Percentiles rank a stretch among this genome's conserved stretches.
phyloP scores from a whole-genome alignment of 352 stramenopile genomes.

The Globisporangium cederbergense region DNA sequence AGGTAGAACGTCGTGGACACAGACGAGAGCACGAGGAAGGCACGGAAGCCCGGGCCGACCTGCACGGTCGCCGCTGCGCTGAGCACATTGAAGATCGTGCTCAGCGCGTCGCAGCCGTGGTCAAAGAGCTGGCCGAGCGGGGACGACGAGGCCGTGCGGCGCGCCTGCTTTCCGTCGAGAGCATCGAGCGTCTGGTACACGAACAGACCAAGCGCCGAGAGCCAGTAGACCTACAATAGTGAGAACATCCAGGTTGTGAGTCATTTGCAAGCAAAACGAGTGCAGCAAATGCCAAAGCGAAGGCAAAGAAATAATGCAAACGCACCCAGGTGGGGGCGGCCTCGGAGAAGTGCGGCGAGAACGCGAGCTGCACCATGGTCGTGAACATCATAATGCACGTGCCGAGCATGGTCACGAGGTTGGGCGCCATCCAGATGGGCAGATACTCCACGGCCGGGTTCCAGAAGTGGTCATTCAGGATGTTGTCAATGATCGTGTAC shows the following conservation, averaged over 20 bases:
- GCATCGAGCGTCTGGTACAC: slow-evolving; percentile 98
- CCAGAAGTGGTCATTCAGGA: slow-evolving; percentile 85
- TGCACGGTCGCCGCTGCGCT: slow-evolving; percentile 68
- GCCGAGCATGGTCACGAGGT: slow-evolving; percentile 89
- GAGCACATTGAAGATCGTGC: slow-evolving; percentile 78
- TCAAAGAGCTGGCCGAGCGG: slow-evolving; percentile 98
- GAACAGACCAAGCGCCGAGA: slow-evolving; percentile 78
- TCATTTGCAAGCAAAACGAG: not conserved
- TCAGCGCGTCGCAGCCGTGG: slow-evolving; percentile 91
- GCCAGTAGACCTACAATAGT: slow-evolving; percentile 42
- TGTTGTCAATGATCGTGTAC: slow-evolving; percentile 88
- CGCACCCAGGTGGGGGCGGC: slow-evolving; percentile 52
- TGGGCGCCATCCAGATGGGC: slow-evolving; percentile 88
- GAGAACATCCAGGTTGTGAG: slow-evolving; percentile 1
- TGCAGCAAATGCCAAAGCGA: no score
- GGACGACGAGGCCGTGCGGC: slow-evolving; percentile 91
- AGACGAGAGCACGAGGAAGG: slow-evolving; percentile 65
- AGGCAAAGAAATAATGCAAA: not conserved
- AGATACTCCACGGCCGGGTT: slow-evolving; percentile 78
- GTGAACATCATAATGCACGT: slow-evolving; percentile 73
- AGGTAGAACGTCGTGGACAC: slow-evolving; percentile 84
- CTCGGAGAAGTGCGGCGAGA: slow-evolving; percentile 64
- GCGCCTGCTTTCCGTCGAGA: slow-evolving; percentile 98
- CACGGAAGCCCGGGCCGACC: slow-evolving; percentile 34
- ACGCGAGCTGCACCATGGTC: slow-evolving; percentile 76